Evolutionary conservation across 2,329 filamentous ascomycete genomes (phyloP).

Genomic region (Aphanocladium album): DNA sequence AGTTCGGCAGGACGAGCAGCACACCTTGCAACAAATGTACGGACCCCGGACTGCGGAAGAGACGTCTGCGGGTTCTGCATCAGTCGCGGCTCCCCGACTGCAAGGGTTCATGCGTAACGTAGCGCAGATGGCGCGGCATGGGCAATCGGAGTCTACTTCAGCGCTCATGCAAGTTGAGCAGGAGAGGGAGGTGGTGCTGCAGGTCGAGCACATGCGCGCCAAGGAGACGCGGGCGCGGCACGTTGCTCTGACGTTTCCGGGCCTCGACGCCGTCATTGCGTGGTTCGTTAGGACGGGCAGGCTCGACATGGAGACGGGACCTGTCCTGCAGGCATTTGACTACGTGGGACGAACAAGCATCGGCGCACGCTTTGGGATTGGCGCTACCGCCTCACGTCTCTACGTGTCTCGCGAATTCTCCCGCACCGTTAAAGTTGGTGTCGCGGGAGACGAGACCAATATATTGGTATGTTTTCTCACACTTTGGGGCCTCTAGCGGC

Average conservation of each 20-base stretch:
- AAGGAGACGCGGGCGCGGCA: slow-evolving; percentile 42
- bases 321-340: background rate
- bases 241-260: slow-evolving; percentile 35
- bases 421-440: background rate
- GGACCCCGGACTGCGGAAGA: slow-evolving; percentile 22
- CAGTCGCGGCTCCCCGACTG: background rate
- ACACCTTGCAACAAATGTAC: slow-evolving; percentile 56
- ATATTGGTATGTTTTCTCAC: background rate
- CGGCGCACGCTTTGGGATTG: background rate
- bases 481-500: too few species aligned
- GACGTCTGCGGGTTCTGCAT: background rate
- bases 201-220: slow-evolving; percentile 54
- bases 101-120: background rate
- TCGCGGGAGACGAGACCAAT: background rate
- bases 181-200: slow-evolving; percentile 54
- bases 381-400: background rate
- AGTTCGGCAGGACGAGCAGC: slow-evolving; percentile 45
- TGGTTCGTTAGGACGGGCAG: background rate
- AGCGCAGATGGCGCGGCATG: background rate
- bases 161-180: slow-evolving; percentile 56
- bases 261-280: slow-evolving; percentile 14
- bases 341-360: background rate
- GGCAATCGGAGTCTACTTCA: slow-evolving; percentile 30
- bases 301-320: background rate
- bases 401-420: background rate